phyloP scores from a whole-genome alignment of 2,329 filamentous ascomycete species.

The Plenodomus lindquistii region DNA sequence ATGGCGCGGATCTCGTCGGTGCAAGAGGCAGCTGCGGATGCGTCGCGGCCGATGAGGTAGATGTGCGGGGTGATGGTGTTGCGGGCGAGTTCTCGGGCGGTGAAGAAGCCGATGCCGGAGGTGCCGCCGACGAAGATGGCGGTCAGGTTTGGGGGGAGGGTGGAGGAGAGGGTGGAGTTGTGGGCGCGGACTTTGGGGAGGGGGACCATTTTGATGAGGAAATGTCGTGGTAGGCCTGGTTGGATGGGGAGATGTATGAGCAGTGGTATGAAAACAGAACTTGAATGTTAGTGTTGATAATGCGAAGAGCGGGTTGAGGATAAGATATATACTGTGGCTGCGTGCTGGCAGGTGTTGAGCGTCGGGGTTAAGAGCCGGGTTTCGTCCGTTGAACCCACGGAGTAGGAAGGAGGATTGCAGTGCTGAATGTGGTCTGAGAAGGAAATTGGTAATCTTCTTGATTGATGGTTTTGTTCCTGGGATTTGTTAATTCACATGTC shows the following conservation, averaged over 20 bases:
- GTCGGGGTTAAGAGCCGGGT: background rate
- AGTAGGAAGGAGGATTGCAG: too few relatives aligned
- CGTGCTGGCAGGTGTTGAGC: too few relatives aligned
- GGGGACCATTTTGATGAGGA: slow-evolving; percentile 22
- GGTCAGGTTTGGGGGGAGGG: slow-evolving; percentile 29
- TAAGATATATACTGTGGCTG: too few relatives aligned
- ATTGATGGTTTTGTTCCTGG: too few relatives aligned
- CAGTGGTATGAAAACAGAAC: too few relatives aligned
- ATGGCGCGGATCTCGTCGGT: slow-evolving; percentile 43
- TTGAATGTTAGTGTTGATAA: too few relatives aligned
- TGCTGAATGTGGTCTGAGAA: too few relatives aligned
- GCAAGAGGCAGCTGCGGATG: slow-evolving; percentile 42
- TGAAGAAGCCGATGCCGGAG: slow-evolving; percentile 50
- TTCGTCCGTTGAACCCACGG: slow-evolving; percentile 5
- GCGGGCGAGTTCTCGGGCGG: slow-evolving; percentile 48
- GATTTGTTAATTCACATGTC: too few relatives aligned
- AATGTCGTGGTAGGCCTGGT: too few relatives aligned
- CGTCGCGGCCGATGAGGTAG: slow-evolving; percentile 51
- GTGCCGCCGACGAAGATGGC: slow-evolving; percentile 49
- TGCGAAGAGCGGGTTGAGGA: too few relatives aligned
- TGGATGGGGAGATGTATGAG: background rate
- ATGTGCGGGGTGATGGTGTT: slow-evolving; percentile 44
- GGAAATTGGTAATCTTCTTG: too few relatives aligned
- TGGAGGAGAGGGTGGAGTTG: slow-evolving; percentile 30
- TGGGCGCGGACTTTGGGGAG: slow-evolving; percentile 28